Evolutionary conservation across 768 basidiomycete genomes (phyloP), one percentile per base, ranked within the genome.

Genomic region (Pleurotus giganteus): DNA sequence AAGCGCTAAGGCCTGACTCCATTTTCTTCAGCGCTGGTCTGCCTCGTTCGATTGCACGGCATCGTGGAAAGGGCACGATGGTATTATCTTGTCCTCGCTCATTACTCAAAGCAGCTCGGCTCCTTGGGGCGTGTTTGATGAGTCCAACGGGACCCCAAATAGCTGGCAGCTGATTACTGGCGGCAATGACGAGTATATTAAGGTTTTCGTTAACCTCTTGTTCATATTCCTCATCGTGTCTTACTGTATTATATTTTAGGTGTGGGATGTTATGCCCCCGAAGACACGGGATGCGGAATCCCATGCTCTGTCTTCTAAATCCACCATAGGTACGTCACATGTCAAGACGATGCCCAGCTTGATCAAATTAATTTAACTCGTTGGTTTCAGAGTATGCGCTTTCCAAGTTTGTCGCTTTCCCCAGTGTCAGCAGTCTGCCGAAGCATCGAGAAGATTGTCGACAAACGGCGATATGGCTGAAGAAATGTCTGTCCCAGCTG

Each of bases 381-480:
- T 28, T 28, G 9, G n/a, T n/a, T n/a, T n/a, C 19, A 53, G 76
- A 84, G 2, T 88, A 86, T 62, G 91, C 91, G 0, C 75, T 96
- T 4, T 85, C 88, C 0, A 89, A 90, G 64, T 92, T 99, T 58
- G 78, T 97, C 4, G 84, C 92, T 0, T 89, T 94, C 37, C 91
- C 86, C 1, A 96, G 94, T 42, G 81, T 99, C 47, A 94, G 91
- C 63, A 83, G 79, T 45, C 76, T 77, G 54, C 77, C 82, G 1
- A 65, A 71, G 1, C 83, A 89, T 65, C 78, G 83, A 53, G 92
- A 93, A 67, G 88, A 95, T 65, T 99, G 97, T 66, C 81, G 94
- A 50, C 96, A 98, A 65, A 91, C 93, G 1, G 94, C 94, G 4
- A 87, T 95, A 41, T 94, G 94, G 86, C 71, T 98, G 54, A 88